phyloP scores from a whole-genome alignment of 768 basidiomycete species.

The Terana coerulea region DNA sequence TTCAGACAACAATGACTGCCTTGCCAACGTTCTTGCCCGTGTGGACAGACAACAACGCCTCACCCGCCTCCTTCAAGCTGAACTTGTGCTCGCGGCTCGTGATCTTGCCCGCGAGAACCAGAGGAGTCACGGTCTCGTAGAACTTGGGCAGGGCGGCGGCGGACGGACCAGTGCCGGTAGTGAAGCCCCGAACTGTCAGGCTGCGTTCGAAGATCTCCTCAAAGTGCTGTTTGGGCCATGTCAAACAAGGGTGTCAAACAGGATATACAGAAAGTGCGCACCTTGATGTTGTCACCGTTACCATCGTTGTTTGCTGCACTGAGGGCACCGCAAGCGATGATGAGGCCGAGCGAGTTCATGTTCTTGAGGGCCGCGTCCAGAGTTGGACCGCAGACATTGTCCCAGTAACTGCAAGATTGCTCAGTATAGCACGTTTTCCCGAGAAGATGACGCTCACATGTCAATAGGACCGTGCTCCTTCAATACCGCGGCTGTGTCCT shows the following conservation, averaged over 20 bases:
- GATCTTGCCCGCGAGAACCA: constrained; percentile 11
- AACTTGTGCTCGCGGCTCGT: constrained; percentile 10
- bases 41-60: constrained; percentile 8
- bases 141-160: constrained; percentile 8
- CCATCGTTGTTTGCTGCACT: constrained; percentile 10
- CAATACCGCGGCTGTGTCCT: constrained; percentile 6
- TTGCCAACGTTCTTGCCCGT: constrained; percentile 6
- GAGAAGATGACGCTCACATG: background rate
- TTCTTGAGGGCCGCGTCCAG: constrained; percentile 12
- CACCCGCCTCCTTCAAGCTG: constrained; percentile 7
- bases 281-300: constrained; percentile 8
- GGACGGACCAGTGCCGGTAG: constrained; percentile 5
- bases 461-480: constrained; percentile 11
- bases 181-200: constrained; percentile 8
- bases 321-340: constrained; percentile 13
- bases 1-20: constrained; percentile 7
- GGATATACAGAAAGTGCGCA: background rate
- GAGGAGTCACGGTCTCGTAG: constrained; percentile 8
- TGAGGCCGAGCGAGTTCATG: constrained; percentile 6
- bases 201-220: constrained; percentile 15
- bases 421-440: background rate
- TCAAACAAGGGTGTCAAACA: background rate
- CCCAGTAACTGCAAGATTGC: constrained; percentile 6
- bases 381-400: constrained; percentile 7
- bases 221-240: constrained; percentile 1